Evolutionary conservation across 1,284 basidiomycete species (phyloP), one percentile per base, ranked within the genome.

Genomic region (Pseudozyma sp.): DNA sequence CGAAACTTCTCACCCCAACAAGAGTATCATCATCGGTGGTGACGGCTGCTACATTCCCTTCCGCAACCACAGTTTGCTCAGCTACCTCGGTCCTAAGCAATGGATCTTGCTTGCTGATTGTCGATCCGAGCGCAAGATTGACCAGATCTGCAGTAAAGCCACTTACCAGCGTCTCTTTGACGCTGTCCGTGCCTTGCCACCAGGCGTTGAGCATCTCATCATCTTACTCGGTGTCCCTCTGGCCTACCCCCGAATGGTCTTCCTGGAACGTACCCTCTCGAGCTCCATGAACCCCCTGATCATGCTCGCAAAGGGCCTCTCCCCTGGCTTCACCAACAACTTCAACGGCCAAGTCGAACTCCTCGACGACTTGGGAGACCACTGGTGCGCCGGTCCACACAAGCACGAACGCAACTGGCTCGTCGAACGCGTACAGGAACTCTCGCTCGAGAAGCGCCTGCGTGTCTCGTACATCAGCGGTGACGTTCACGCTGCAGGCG

Each of bases 391-490:
- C 0, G 80, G 69, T 19, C 76, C 76, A 4, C 87, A 88, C 78
- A 88, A 97, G 90, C 88, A 89, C 86, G 96, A 98, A 85, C 90
- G 96, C 55, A 98, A 98, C 85, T 91, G 90, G 90, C 88, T 98
- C 16, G 89, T 99, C 39, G 88, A 92, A 68, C 89, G 91, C 1
- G 70, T 78, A 4, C 82, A 85, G 55, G 73, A 81, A 55, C 35
- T 85, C 5, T 70, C 75, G 9, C 52, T 81, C n/a, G 75, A 79
- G 48, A 77, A 75, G 36, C 73, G 68, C 13, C 43, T 85, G 13
- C 76, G 83, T n/a, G 69, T 80, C 19, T 68, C 72, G 13, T 85
- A 79, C 61, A 74, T 85, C 44, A 78, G 75, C 34, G 83, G 83
- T 14, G 83, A 85, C 53, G 83, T 85, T 5, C 83, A 85, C 50